Conservation (phyloP, 176 grass and related monocot genomes). For the Puccinellia tenuiflora region DNA sequence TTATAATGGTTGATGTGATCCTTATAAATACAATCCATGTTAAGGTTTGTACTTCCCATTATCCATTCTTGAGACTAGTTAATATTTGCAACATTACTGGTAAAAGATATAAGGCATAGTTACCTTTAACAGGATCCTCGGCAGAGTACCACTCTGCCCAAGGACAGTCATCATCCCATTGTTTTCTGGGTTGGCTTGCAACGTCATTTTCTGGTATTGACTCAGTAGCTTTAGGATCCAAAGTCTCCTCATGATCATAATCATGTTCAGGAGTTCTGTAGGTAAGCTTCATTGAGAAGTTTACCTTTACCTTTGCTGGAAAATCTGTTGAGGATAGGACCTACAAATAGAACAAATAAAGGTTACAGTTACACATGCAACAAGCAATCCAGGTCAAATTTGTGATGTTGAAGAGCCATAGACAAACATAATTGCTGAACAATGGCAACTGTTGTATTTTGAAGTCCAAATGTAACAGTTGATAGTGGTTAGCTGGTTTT, state of each 20-base stretch:
- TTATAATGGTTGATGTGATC: neutral
- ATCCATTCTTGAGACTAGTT: neutral
- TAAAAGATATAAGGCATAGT: neutral
- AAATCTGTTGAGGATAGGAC: constrained; percentile 73
- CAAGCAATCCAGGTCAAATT: constrained; percentile 5
- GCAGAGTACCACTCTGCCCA: constrained; percentile 99
- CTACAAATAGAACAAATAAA: constrained; percentile 52
- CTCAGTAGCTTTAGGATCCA: constrained; percentile 49
- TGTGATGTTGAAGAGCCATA: neutral
- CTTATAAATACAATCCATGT: constrained; percentile 4
- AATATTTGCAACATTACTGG: neutral
- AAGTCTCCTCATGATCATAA: constrained; percentile 61
- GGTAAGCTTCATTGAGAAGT: constrained; percentile 89
- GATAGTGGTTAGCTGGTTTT: neutral
- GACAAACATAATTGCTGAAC: constrained; percentile 3
- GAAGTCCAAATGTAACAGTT: constrained; percentile 12
- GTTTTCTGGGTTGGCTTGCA: constrained; percentile 51
- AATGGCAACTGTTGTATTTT: neutral
- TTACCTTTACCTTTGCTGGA: constrained; percentile 69
- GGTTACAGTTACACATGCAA: constrained; percentile 12
- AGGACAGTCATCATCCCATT: constrained; percentile 95
- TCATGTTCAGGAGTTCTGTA: constrained; percentile 84
- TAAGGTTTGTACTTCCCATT: neutral
- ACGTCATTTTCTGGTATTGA: constrained; percentile 44
- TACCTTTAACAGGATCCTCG: constrained; percentile 97